phyloP scores from a whole-genome alignment of 805 yeast genomes.

The Hanseniaspora osmophila region DNA sequence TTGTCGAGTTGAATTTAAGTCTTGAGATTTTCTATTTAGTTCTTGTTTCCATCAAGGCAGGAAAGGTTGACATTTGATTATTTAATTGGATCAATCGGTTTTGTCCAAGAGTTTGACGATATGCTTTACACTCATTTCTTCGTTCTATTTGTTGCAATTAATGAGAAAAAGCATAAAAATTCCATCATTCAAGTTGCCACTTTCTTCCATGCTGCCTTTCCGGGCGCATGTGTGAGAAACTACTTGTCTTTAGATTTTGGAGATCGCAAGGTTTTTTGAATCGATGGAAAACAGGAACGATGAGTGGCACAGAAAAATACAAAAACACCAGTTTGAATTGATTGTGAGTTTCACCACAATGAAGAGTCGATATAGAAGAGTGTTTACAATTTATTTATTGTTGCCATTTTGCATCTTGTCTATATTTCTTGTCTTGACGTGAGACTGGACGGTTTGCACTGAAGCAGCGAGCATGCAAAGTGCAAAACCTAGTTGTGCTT shows the following conservation, averaged over 20 bases:
- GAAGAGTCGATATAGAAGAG: slow-evolving; percentile 22
- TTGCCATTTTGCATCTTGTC: slow-evolving; percentile 8
- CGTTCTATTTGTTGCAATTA: too few relatives aligned
- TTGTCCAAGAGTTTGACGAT: too few relatives aligned
- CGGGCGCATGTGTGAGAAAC: neutral
- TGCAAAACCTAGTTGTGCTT: too few relatives aligned
- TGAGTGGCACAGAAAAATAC: slow-evolving; percentile 7
- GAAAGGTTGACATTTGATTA: too few relatives aligned
- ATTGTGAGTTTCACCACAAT: slow-evolving; percentile 7
- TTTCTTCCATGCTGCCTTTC: neutral
- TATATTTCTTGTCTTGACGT: neutral
- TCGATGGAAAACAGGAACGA: neutral
- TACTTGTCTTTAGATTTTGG: neutral
- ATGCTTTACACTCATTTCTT: too few relatives aligned
- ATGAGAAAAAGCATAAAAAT: neutral
- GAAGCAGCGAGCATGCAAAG: too few relatives aligned
- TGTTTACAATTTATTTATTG: too few relatives aligned
- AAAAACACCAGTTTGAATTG: slow-evolving; percentile 12
- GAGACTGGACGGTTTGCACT: neutral
- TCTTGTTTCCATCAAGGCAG: too few relatives aligned
- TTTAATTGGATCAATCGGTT: too few relatives aligned
- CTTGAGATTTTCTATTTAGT: too few relatives aligned
- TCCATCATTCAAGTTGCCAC: neutral
- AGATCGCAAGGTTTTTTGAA: too few relatives aligned
- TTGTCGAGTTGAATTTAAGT: neutral